A percentile compares a stretch with the other conserved stretches of the same genome.
Conservation (phyloP, 1,284 basidiomycete genomes). For the Ceratobasidium sp. region DNA sequence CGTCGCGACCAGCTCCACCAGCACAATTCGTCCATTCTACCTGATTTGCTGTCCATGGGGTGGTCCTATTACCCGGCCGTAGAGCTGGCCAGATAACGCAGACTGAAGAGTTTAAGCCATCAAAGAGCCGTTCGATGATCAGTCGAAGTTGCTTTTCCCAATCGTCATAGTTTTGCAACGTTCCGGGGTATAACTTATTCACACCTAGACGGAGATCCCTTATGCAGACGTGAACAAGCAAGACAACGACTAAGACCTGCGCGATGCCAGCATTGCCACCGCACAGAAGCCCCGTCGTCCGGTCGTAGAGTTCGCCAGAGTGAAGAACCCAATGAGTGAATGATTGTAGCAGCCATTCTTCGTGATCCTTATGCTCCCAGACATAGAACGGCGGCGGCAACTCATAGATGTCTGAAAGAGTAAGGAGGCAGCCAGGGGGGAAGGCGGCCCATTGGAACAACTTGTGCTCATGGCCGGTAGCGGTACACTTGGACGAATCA, state of each 20-base stretch:
- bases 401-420: neutral
- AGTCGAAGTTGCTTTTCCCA: too few species aligned
- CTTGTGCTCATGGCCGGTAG: too few species aligned
- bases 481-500: too few species aligned
- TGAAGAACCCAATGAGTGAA: neutral
- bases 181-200: too few species aligned
- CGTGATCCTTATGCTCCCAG: neutral
- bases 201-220: neutral
- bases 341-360: neutral
- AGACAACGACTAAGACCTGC: neutral
- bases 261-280: neutral
- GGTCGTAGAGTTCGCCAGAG: neutral
- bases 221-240: neutral
- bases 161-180: too few species aligned
- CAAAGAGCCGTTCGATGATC: too few species aligned
- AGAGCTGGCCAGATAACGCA: neutral
- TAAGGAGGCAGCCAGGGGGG: neutral
- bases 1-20: neutral
- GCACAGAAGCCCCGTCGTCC: neutral
- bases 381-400: neutral
- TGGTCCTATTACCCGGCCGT: neutral
- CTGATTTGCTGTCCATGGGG: neutral
- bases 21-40: neutral
- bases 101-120: too few species aligned
- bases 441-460: too few species aligned